Conservation (phyloP, 139 green algal species). For the Pleodorina starrii region DNA sequence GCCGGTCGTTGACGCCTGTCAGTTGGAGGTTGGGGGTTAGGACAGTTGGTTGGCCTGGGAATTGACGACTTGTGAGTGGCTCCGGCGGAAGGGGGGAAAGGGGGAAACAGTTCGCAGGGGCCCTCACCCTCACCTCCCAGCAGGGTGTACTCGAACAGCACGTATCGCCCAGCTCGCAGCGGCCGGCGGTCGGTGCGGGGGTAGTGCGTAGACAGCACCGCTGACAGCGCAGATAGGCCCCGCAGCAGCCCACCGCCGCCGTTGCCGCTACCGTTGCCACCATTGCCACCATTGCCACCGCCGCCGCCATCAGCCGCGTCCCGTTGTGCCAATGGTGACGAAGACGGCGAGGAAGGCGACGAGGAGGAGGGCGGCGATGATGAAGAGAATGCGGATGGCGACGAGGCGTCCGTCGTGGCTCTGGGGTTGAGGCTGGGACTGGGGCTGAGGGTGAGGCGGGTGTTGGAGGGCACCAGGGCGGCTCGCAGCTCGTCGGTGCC, state of each 20-base stretch:
- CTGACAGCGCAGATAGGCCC: constrained; percentile 59
- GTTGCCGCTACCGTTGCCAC: not conserved
- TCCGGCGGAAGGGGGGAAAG: not conserved
- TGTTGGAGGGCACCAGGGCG: constrained; percentile 91
- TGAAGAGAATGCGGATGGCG: too few species aligned
- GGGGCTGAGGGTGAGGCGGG: constrained; percentile 58
- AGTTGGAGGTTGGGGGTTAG: not conserved
- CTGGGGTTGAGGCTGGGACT: not conserved
- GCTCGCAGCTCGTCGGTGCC: constrained; percentile 85
- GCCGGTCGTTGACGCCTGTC: constrained; percentile 85
- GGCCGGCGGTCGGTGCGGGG: constrained; percentile 39
- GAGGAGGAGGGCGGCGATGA: too few species aligned
- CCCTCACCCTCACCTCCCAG: constrained; percentile 57
- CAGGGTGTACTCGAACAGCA: constrained; percentile 93
- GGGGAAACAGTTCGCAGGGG: not conserved
- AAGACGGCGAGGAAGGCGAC: not conserved
- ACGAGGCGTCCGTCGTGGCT: too few species aligned
- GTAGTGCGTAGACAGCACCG: constrained; percentile 59
- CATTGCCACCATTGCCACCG: not conserved
- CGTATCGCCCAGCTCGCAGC: constrained; percentile 49
- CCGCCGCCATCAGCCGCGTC: not conserved
- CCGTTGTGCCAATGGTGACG: too few species aligned
- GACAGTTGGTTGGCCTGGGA: not conserved
- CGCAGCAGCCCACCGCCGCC: not conserved
- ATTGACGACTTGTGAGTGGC: not conserved